These are phyloP conservation scores for Dothideomycetes sp. DNA, from an alignment of 2,329 filamentous ascomycete species.

Conservation along the genomic window DNA sequence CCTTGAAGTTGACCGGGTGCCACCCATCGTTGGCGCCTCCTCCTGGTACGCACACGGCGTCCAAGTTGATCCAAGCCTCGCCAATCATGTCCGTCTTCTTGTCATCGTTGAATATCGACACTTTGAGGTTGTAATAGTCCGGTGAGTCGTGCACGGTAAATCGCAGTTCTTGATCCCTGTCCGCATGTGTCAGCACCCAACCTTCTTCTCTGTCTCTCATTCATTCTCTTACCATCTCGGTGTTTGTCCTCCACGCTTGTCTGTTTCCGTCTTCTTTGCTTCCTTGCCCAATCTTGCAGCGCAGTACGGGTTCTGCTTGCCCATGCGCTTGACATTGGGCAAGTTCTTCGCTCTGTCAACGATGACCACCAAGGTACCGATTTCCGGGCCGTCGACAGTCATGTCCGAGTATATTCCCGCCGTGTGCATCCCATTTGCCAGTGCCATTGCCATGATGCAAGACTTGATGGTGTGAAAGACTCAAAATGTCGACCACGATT, in stretches of 20 bases:
- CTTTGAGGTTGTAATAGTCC: conserved; percentile 91
- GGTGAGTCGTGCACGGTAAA: conserved; percentile 94
- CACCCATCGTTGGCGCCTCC: conserved; percentile 92
- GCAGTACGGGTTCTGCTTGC: conserved; percentile 97
- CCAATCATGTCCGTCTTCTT: conserved; percentile 96
- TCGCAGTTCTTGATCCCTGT: conserved; percentile 92
- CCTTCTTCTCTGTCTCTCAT: not conserved
- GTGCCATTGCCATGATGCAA: conserved; percentile 16
- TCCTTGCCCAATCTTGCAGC: conserved; percentile 90
- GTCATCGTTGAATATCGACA: conserved; percentile 96
- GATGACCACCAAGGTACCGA: conserved; percentile 85
- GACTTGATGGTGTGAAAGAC: conserved; percentile 6
- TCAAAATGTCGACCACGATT: not conserved
- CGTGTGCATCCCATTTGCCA: conserved; percentile 48
- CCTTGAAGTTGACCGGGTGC: conserved; percentile 78
- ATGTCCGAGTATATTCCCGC: conserved; percentile 92
- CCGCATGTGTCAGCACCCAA: conserved; percentile 14
- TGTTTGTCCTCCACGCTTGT: conserved; percentile 89
- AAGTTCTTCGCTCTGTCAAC: conserved; percentile 95
- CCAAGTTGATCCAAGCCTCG: conserved; percentile 81
- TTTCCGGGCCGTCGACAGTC: conserved; percentile 82
- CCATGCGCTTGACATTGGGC: conserved; percentile 92
- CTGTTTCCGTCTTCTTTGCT: conserved; percentile 92
- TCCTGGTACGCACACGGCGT: conserved; percentile 69
- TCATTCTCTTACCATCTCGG: conserved; percentile 65